Evolutionary conservation across 768 basidiomycete species (phyloP).

Genomic region (Lentinula aciculospora): DNA sequence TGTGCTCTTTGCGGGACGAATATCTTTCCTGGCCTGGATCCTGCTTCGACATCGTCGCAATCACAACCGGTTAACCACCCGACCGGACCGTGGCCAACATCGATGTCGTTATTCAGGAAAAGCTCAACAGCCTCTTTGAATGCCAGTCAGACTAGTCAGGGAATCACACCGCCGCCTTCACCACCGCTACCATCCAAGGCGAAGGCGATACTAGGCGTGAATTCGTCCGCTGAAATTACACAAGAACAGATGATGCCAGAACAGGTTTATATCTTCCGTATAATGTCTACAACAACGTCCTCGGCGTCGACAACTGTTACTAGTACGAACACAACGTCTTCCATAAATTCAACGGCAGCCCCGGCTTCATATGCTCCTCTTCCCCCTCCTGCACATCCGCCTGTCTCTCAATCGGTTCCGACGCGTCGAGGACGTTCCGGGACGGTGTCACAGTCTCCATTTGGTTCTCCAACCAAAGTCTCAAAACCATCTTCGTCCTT

Average conservation of each 20-base stretch:
- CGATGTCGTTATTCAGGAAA: conserved; percentile 48
- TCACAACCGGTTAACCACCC: background rate
- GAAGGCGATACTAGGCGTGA: conserved; percentile 12
- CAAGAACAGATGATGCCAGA: background rate
- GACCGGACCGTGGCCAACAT: conserved; percentile 38
- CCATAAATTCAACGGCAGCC: background rate
- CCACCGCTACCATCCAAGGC: conserved; percentile 23
- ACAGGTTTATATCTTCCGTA: conserved; percentile 10
- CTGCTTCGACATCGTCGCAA: background rate
- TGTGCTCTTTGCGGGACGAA: conserved; percentile 78
- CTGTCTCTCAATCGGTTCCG: background rate
- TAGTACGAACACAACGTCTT: conserved; percentile 9
- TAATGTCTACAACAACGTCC: conserved; percentile 15
- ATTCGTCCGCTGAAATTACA: conserved; percentile 27
- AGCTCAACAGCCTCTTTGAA: conserved; percentile 11
- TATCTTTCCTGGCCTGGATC: conserved; percentile 33
- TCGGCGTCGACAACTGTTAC: conserved; percentile 26
- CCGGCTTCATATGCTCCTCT: background rate
- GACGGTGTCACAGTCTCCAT: background rate
- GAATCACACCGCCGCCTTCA: conserved; percentile 23
- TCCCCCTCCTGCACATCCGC: background rate
- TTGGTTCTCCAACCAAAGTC: background rate
- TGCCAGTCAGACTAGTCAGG: background rate
- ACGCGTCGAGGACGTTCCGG: background rate
- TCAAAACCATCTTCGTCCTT: background rate